phyloP scores from a whole-genome alignment of 1,284 basidiomycete species.

The Xanthoconium separans region DNA sequence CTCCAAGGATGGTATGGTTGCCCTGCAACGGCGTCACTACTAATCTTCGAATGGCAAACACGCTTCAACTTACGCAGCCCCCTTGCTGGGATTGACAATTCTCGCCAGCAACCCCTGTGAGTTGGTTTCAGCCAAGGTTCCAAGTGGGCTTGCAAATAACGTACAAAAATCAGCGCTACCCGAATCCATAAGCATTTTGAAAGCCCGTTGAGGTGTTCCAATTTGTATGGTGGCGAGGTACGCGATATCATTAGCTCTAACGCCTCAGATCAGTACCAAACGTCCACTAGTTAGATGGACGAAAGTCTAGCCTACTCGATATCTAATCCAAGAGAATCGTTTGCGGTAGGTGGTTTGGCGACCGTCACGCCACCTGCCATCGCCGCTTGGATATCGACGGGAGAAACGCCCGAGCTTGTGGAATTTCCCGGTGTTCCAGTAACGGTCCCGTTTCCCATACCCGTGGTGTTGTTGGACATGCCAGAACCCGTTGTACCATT shows the following conservation, averaged over 20 bases:
- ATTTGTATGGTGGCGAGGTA: slow-evolving; percentile 76
- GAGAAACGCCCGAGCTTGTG: slow-evolving; percentile 35
- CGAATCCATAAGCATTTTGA: slow-evolving; percentile 80
- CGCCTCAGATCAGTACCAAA: background rate
- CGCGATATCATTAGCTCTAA: slow-evolving; percentile 45
- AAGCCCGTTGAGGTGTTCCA: slow-evolving; percentile 73
- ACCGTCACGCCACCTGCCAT: slow-evolving; percentile 43
- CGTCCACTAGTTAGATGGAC: background rate
- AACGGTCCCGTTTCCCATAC: slow-evolving; percentile 10
- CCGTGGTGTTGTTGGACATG: slow-evolving; percentile 5
- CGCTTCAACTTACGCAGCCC: slow-evolving; percentile 23
- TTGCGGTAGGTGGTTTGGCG: slow-evolving; percentile 51
- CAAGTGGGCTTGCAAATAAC: background rate
- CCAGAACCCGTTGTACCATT: slow-evolving; percentile 10
- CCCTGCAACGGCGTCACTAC: slow-evolving; percentile 39
- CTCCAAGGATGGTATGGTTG: slow-evolving; percentile 69
- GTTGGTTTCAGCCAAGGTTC: background rate
- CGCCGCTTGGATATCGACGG: slow-evolving; percentile 40
- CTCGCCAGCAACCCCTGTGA: slow-evolving; percentile 30
- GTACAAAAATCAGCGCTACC: slow-evolving; percentile 81
- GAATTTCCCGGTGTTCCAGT: slow-evolving; percentile 12
- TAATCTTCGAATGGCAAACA: background rate
- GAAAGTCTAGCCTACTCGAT: slow-evolving; percentile 53
- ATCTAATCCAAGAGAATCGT: slow-evolving; percentile 67
- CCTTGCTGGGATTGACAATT: slow-evolving; percentile 26